Evolutionary conservation across 2,329 filamentous ascomycete genomes (phyloP).

Genomic region (Rosellinia necatrix): DNA sequence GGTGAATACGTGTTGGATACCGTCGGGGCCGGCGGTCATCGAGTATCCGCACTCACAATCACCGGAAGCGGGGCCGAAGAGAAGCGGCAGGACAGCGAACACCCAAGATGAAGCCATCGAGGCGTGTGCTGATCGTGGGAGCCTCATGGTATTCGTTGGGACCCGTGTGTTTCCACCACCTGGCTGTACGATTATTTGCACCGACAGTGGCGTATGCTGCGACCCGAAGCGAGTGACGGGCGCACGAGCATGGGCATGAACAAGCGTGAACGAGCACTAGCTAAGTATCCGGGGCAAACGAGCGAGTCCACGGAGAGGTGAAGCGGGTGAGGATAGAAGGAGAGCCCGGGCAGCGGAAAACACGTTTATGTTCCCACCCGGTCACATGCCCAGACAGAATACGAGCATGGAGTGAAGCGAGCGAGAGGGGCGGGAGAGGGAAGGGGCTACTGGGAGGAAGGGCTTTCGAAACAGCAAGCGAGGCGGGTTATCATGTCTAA

Average conservation of each 20-base stretch:
- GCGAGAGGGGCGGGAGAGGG: too few species aligned
- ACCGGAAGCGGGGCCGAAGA: constrained; percentile 39
- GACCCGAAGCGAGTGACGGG: constrained; percentile 16
- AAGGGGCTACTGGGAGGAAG: too few species aligned
- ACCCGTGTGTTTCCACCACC: constrained; percentile 7
- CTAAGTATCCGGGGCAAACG: not conserved
- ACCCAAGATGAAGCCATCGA: constrained; percentile 19
- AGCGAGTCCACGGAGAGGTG: not conserved
- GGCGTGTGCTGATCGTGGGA: not conserved
- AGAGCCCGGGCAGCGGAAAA: not conserved
- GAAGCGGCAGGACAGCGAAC: constrained; percentile 20
- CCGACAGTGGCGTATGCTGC: constrained; percentile 3
- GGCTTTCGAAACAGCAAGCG: not conserved
- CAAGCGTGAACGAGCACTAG: not conserved
- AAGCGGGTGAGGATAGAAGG: constrained; percentile 3
- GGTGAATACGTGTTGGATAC: constrained; percentile 60
- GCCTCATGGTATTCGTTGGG: constrained; percentile 10
- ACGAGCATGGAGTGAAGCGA: constrained; percentile 2
- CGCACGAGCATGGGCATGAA: constrained; percentile 6
- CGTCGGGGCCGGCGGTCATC: constrained; percentile 50
- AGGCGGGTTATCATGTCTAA: not conserved
- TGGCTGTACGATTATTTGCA: not conserved
- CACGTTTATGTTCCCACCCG: not conserved
- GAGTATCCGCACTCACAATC: constrained; percentile 77
- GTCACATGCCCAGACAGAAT: not conserved